Base-by-base conservation (phyloP, 2,329 filamentous ascomycete species). In the Exophiala alcalophila region DNA sequence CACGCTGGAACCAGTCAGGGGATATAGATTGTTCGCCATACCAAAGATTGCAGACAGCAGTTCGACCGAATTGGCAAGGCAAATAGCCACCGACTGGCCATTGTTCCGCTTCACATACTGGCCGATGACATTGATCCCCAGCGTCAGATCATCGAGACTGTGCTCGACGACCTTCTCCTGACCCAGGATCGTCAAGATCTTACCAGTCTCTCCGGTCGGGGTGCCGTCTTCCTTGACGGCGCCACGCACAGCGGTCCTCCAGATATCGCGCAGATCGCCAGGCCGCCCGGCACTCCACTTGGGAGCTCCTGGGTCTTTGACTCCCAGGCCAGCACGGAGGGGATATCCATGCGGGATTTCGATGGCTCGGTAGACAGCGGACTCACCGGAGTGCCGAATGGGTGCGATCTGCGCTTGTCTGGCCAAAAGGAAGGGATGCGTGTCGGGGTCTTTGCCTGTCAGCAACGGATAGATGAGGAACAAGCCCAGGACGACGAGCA, bases 21-120 rank as follows among this genome's bases (percentile, higher is more conserved):
- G 3, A 25, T 19, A 31, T 8, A 15, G 7, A 24, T 14, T 15
- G 14, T n/a, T 15, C 8, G 19, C 53, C 69, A 36, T 61, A 80
- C 77, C 77, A 59, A 98, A 94, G 14, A 97, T 70, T 5, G 84
- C 76, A 23, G 80, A 77, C 35, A 98, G 71, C 49, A 94, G 80
- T 66, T 98, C 92, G 58, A 94, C 74, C 32, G 89, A 95, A 72
- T 98, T 96, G 29, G 90, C 88, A 43, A 97, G 75, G 64, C 94
- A 95, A 52, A 97, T 77, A 50, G 89, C 92, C 21, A 97, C 86
- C 35, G 81, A 83, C 61, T 81, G 84, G 42, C 81, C 79, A 51
- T 84, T 78, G 33, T 52, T 52, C 56, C 85, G 78, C 44, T 86
- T 72, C 54, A 87, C 76, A 58, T 90, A 80, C 57, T 79, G 78